These are phyloP conservation scores for Brasilioporus rufonigricans DNA, from an alignment of 768 basidiomycete species.

Conservation along the genomic window DNA sequence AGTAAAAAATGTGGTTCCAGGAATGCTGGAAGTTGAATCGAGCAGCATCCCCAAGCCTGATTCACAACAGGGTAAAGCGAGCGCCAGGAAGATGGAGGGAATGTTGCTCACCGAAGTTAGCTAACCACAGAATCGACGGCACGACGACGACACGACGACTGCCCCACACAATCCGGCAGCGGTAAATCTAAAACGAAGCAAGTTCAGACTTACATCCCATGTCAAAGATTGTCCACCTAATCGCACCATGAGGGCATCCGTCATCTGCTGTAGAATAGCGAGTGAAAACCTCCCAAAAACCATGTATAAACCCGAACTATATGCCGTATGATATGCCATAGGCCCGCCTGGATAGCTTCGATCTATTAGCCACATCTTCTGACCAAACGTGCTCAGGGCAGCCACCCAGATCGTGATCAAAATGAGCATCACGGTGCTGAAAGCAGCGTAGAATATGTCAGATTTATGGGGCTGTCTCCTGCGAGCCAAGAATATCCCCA, in stretches of 20 bases:
- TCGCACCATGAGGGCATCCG: slow-evolving; percentile 27
- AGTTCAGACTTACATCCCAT: no score
- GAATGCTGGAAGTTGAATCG: background rate
- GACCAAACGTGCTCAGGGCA: slow-evolving; percentile 1
- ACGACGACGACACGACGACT: slow-evolving; percentile 9
- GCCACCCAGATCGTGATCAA: slow-evolving; percentile 30
- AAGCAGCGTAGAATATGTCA: slow-evolving; percentile 14
- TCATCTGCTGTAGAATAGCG: slow-evolving; percentile 29
- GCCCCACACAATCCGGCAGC: slow-evolving; percentile 35
- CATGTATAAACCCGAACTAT: background rate
- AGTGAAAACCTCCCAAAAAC: background rate
- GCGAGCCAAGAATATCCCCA: slow-evolving; percentile 6
- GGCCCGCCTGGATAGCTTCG: slow-evolving; percentile 32
- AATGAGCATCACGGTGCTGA: slow-evolving; percentile 18
- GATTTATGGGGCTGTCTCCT: slow-evolving; percentile 1
- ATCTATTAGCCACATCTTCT: slow-evolving; percentile 34
- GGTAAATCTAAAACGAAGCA: slow-evolving; percentile 33
- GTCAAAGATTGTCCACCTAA: background rate
- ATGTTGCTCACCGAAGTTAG: slow-evolving; percentile 10
- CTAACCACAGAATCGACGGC: slow-evolving; percentile 16
- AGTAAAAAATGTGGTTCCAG: slow-evolving; percentile 2
- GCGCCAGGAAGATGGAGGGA: background rate
- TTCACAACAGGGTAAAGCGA: background rate
- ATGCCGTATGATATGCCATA: background rate
- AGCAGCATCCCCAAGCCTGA: slow-evolving; percentile 8